These are phyloP conservation scores for Carallia pectinifolia DNA, from an alignment of 345 rosid genomes.

Conservation along the genomic window DNA sequence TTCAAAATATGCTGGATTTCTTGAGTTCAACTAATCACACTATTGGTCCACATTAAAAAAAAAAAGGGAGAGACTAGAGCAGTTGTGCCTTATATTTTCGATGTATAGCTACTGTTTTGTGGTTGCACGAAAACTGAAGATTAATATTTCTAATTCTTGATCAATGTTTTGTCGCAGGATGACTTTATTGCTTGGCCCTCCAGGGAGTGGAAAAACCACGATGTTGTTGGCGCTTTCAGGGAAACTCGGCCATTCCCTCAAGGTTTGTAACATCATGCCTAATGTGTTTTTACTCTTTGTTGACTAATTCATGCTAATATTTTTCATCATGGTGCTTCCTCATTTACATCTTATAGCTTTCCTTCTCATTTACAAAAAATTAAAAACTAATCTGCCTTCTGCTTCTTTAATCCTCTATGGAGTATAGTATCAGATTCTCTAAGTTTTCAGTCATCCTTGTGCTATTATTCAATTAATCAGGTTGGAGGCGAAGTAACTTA, in stretches of 20 bases:
- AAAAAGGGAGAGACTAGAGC: no score
- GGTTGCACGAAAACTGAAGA: neutral
- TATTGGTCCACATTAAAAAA: no score
- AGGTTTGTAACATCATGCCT: conserved; percentile 34
- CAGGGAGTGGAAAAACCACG: conserved; percentile 77
- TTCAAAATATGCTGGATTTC: neutral
- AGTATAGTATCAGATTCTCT: neutral
- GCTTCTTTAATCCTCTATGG: no score
- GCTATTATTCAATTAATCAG: conserved; percentile 7
- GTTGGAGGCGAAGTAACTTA: conserved; percentile 36
- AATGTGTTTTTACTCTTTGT: neutral
- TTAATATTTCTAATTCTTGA: neutral
- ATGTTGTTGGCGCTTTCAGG: conserved; percentile 70
- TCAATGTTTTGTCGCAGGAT: conserved; percentile 36
- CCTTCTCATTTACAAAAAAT: neutral
- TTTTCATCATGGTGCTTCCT: neutral
- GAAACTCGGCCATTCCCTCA: conserved; percentile 42
- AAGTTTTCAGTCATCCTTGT: neutral
- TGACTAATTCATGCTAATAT: neutral
- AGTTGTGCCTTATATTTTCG: no score
- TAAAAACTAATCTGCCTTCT: neutral
- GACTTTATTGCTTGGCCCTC: conserved; percentile 77
- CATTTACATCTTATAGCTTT: neutral
- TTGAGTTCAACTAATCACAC: neutral
- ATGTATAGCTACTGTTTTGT: neutral